These are phyloP conservation scores for Trichoderma sp. DNA, from an alignment of 2,329 filamentous ascomycete genomes.

Conservation along the genomic window DNA sequence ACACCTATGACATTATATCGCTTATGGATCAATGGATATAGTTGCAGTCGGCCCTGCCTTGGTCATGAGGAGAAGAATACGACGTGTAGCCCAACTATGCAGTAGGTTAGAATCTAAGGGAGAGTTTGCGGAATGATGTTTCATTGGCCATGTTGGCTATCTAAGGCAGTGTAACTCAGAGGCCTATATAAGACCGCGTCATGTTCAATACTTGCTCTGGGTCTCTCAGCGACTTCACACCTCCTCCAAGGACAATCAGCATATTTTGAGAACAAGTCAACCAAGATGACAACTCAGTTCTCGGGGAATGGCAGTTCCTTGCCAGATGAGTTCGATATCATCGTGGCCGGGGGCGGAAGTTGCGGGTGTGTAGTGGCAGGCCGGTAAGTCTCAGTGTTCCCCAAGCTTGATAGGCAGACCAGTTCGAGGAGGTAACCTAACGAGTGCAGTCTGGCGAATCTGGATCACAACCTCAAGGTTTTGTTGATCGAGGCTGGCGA, in stretches of 20 bases:
- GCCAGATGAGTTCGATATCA: constrained; percentile 30
- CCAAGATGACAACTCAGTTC: constrained; percentile 12
- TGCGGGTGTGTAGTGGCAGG: constrained; percentile 8
- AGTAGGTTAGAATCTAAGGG: background rate
- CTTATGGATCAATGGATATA: background rate
- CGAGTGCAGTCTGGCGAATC: constrained; percentile 29
- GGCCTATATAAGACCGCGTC: constrained; percentile 1
- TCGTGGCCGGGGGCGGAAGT: constrained; percentile 32
- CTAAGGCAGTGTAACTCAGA: background rate
- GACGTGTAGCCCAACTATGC: background rate
- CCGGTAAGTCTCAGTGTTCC: background rate
- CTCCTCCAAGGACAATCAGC: background rate
- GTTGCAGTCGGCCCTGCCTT: background rate
- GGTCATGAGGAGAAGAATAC: constrained; percentile 1
- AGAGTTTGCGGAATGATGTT: background rate
- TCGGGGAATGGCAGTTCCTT: constrained; percentile 15
- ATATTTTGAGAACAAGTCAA: background rate
- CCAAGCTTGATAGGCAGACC: background rate
- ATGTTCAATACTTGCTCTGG: background rate
- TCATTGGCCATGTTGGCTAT: background rate
- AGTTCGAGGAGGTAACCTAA: background rate
- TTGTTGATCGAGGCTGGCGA: constrained; percentile 33
- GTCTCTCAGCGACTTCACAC: background rate
- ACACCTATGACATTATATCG: background rate
- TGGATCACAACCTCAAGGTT: constrained; percentile 30